Base-by-base conservation (phyloP, 2,329 filamentous ascomycete genomes). In the Alternaria atra region DNA sequence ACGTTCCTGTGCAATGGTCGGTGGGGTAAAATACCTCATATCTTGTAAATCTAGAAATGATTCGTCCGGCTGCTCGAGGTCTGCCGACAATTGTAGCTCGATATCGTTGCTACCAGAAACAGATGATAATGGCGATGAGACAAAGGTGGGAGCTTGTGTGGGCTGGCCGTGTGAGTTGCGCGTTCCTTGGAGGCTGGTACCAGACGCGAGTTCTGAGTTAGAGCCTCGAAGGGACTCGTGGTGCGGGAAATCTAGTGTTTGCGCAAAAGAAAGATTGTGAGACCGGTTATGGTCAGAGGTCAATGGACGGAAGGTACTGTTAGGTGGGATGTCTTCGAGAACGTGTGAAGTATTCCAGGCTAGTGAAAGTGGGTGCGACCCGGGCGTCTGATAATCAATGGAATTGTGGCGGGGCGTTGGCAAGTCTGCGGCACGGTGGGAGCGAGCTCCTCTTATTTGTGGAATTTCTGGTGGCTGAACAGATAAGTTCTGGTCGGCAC, bases 1-100 rank as follows among this genome's bases (percentile, higher is more conserved):
- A n/a, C 23, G 52, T 20, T 20, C n/a, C 5, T 15, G 37, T 20
- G 7, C 12, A 20, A 29, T 39, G 42, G 23, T 51, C 30, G 20
- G 35, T 40, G 35, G 48, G 29, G 29, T 17, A 10, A 27, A 63
- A 40, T 77, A 79, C 77, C 77, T 80, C 77, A 80, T 80, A 63
- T 78, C 75, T 77, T 77, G 73, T 55, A 71, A 60, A 42, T 71
- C 69, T 23, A 71, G 48, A 17, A 65, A 66, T 7, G 70, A 58
- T 55, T 69, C 65, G 23, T 70, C 66, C 17, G 69, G 50, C 58
- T 66, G 66, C 58, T 70, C 66, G 55, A 64, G 63, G 44, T 71
- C 65, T 52, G 62, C 48, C 25, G 68, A 65, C 25, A 72, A 62
- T 51, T 56, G 60, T 15, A 68, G 50, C 13, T 71, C 63, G 51